Evolutionary conservation across 345 rosid genomes (phyloP).

Genomic region (Psidium friedrichsthalianum): DNA sequence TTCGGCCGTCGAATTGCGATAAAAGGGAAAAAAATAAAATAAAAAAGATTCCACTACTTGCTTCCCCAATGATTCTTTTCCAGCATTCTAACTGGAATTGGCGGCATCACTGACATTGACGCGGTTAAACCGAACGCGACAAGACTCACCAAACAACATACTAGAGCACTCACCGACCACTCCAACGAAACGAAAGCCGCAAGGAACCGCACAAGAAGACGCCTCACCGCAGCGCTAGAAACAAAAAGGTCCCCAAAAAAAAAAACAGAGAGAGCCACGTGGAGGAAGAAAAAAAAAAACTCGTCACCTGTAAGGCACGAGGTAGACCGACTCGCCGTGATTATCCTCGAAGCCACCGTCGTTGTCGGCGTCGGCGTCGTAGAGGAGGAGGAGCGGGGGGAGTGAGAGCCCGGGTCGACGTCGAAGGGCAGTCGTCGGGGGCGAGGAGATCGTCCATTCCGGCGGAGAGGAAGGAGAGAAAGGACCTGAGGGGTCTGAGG

Average conservation of each 20-base stretch:
- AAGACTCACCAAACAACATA: background rate
- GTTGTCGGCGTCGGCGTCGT: background rate
- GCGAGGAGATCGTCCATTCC: slow-evolving; percentile 18
- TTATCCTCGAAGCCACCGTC: slow-evolving; percentile 7
- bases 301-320: slow-evolving; percentile 39
- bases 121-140: background rate
- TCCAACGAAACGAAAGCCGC: background rate
- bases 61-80: background rate
- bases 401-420: background rate
- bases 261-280: background rate
- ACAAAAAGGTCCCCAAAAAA: background rate
- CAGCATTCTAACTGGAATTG: background rate
- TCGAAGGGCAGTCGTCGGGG: slow-evolving; percentile 12
- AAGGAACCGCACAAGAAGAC: background rate
- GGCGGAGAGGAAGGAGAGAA: slow-evolving; percentile 10
- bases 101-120: background rate
- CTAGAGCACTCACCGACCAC: background rate
- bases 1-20: background rate
- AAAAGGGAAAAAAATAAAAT: background rate
- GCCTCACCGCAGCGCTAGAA: background rate
- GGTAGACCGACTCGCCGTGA: slow-evolving; percentile 19
- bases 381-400: background rate
- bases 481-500: background rate
- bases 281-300: background rate
- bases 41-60: background rate